These are phyloP conservation scores for Colletotrichum brevisporum DNA, from an alignment of 2,329 filamentous ascomycete species.

Conservation along the genomic window DNA sequence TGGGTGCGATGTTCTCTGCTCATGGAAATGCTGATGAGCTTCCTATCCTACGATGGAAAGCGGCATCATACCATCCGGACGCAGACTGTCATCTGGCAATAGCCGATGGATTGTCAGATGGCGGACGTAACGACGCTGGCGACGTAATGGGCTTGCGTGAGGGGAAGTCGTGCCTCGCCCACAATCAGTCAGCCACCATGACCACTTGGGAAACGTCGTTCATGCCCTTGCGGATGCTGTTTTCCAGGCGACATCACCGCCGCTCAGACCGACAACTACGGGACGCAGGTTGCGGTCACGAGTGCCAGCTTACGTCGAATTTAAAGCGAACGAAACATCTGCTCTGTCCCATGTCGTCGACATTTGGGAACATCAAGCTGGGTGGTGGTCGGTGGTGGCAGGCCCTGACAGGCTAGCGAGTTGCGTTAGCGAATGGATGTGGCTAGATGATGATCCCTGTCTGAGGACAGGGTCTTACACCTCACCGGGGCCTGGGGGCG, in stretches of 20 bases:
- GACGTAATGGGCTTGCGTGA: conserved; percentile 5
- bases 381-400: conserved; percentile 30
- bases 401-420: conserved; percentile 20
- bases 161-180: background rate
- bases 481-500: conserved; percentile 26
- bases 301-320: background rate
- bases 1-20: background rate
- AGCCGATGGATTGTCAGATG: too few relatives aligned
- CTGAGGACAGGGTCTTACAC: conserved; percentile 35
- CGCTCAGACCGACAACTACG: too few relatives aligned
- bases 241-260: too few relatives aligned
- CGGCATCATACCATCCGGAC: too few relatives aligned
- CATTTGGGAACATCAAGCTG: conserved; percentile 11
- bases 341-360: conserved; percentile 20
- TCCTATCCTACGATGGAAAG: too few relatives aligned
- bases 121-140: background rate
- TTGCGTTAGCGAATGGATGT: conserved; percentile 35
- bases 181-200: background rate
- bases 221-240: too few relatives aligned
- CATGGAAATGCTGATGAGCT: background rate
- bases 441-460: conserved; percentile 37
- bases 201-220: background rate
- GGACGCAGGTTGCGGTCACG: background rate
- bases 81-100: too few relatives aligned
- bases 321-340: background rate